Evolutionary conservation across 2,329 filamentous ascomycete genomes (phyloP), one percentile per base, ranked within the genome.

Genomic region (Knoxdaviesia proteae): DNA sequence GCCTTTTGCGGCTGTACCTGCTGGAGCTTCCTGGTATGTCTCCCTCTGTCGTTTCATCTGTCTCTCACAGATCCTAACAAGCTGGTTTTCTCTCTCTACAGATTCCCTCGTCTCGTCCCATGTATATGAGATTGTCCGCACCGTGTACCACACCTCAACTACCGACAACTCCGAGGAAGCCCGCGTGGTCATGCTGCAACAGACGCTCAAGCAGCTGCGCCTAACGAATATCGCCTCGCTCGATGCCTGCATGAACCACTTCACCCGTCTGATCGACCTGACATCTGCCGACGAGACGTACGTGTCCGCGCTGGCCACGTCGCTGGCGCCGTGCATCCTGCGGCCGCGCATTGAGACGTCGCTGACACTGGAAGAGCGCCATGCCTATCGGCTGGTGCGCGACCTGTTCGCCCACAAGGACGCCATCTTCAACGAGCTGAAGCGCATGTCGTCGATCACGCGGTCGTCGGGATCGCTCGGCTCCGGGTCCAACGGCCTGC

Each of bases 161-260:
- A 71, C 80, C 37, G 84, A 93, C 45, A 71, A 74, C 10, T 76
- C 77, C 4, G 83, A 93, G 51, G 69, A 77, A 42, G 77, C 83
- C 8, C 81, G 90, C 42, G 72, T 98, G 49, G 80, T 86, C 43
- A 84, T 96, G 47, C 73, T 98, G 34, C 90, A 98, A 59, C 93
- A 90, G 52, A 96, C 90, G 0, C 77, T 98, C 44, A 88, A 87
- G 36, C 87, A 96, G 58, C 74, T 98, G 44, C 81, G 88, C 47
- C 77, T 98, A 44, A 86, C 90, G 49, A 98, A 98, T 58, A 98
- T 98, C 58, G 90, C 90, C 40, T 96, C 90, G n/a, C 75, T 98
- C 46, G 90, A 98, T 59, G 90, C 90, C 36, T 82, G 94, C 56
- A 93, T 92, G 69, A 96, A 93, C 50, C 90, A 98, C 61, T 96